A percentile compares a stretch with the other conserved stretches of the same genome.
Evolutionary conservation across 306 rosid genomes (phyloP).

Genomic region (Trifolium pratense): DNA sequence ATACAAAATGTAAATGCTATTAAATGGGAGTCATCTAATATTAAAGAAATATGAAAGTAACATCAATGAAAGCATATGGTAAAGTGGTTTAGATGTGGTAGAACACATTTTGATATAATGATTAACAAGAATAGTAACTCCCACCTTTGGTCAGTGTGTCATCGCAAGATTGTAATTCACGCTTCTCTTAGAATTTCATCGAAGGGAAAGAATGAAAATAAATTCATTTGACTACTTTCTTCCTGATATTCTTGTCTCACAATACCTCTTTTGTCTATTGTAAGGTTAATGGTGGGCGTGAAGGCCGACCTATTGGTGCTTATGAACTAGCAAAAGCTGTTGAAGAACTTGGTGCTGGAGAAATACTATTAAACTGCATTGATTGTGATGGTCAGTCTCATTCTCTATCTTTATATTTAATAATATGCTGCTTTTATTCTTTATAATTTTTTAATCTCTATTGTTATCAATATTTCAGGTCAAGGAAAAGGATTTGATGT

Average conservation of each 20-base stretch:
- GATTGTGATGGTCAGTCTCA: constrained; percentile 84
- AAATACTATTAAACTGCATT: constrained; percentile 93
- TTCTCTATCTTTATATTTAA: not conserved
- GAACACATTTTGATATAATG: not conserved
- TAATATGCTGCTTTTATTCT: too few relatives aligned
- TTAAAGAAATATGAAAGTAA: not conserved
- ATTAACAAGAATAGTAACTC: not conserved
- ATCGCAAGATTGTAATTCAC: constrained; percentile 3
- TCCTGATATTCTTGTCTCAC: not conserved
- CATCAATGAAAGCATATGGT: not conserved
- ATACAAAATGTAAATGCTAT: not conserved
- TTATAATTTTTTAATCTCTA: not conserved
- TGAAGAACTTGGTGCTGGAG: constrained; percentile 98
- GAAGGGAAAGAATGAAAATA: constrained; percentile 15
- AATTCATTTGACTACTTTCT: constrained; percentile 9
- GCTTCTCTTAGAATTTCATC: not conserved
- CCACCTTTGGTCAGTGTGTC: not conserved
- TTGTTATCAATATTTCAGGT: constrained; percentile 58
- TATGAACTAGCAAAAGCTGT: constrained; percentile 95
- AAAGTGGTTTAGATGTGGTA: not conserved
- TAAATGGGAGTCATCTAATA: not conserved
- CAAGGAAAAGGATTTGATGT: constrained; percentile 96
- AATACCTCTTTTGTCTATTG: constrained; percentile 37
- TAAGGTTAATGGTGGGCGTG: constrained; percentile 90
- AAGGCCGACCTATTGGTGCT: constrained; percentile 95